phyloP scores from a whole-genome alignment of 2,329 filamentous ascomycete species.

The Apiospora koreana region DNA sequence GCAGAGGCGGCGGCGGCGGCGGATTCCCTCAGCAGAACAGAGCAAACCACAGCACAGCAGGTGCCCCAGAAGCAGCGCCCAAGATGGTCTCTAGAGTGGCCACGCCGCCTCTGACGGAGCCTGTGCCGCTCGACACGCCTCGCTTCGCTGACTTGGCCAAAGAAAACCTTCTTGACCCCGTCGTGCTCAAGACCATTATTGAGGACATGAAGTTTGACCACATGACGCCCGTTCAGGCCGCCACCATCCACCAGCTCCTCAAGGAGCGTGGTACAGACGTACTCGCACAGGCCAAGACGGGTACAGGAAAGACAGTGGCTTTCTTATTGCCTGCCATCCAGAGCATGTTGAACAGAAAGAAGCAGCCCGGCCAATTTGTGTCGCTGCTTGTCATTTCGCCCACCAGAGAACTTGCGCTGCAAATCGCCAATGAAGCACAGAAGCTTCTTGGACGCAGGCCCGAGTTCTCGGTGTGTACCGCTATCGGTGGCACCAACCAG shows the following conservation, averaged over 20 bases:
- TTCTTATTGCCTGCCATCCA: conserved; percentile 81
- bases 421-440: conserved; percentile 77
- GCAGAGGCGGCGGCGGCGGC: neutral
- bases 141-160: conserved; percentile 46
- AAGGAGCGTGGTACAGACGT: conserved; percentile 69
- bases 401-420: conserved; percentile 78
- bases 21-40: neutral
- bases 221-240: conserved; percentile 91
- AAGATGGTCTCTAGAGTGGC: neutral
- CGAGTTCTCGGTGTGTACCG: conserved; percentile 72
- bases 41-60: neutral
- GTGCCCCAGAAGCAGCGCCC: neutral
- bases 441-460: conserved; percentile 60
- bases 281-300: conserved; percentile 92
- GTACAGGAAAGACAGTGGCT: conserved; percentile 93
- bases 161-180: conserved; percentile 56
- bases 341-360: conserved; percentile 50
- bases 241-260: conserved; percentile 79
- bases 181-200: conserved; percentile 69
- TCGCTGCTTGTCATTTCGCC: conserved; percentile 74
- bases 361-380: conserved; percentile 41
- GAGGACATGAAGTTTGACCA: conserved; percentile 72
- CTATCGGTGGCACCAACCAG: conserved; percentile 80
- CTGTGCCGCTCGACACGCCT: conserved; percentile 8
- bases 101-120: conserved; percentile 9